These are phyloP conservation scores for Yamadazyma atmosphaerica DNA, from an alignment of 1,139 yeast species.

Conservation along the genomic window DNA sequence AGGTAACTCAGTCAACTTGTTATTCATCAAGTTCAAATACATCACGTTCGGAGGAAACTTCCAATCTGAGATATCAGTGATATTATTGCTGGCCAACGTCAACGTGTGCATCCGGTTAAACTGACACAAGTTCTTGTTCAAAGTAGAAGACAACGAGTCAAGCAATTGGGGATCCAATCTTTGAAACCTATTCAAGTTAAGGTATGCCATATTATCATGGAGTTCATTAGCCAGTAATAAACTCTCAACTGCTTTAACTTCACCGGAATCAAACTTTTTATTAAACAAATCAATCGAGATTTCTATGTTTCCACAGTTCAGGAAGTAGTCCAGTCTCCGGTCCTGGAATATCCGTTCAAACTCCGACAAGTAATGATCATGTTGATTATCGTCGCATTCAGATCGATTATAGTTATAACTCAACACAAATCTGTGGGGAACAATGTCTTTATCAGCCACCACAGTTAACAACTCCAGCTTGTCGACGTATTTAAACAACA, in stretches of 20 bases:
- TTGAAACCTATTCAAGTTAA: slow-evolving; percentile 17
- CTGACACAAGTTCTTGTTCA: slow-evolving; percentile 9
- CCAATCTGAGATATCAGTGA: slow-evolving; percentile 11
- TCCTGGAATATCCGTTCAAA: slow-evolving; percentile 6
- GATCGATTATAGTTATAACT: slow-evolving; percentile 14
- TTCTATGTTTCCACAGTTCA: slow-evolving; percentile 11
- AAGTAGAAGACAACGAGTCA: slow-evolving; percentile 5
- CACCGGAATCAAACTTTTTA: slow-evolving; percentile 11
- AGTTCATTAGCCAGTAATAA: slow-evolving; percentile 10
- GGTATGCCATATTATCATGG: slow-evolving; percentile 13
- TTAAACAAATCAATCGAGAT: slow-evolving; percentile 17
- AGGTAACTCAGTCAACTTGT: slow-evolving; percentile 15
- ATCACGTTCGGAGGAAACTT: slow-evolving; percentile 14
- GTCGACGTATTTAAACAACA: slow-evolving; percentile 15
- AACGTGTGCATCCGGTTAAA: slow-evolving; percentile 15
- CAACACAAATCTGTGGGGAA: slow-evolving; percentile 16
- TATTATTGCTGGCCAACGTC: slow-evolving; percentile 14
- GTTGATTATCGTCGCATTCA: slow-evolving; percentile 7
- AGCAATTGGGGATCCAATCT: slow-evolving; percentile 9
- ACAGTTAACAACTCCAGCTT: slow-evolving; percentile 4
- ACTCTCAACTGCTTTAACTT: slow-evolving; percentile 6
- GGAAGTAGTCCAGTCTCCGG: slow-evolving; percentile 7
- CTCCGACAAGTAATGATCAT: slow-evolving; percentile 9
- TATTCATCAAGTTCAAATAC: slow-evolving; percentile 16
- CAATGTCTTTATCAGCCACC: slow-evolving; percentile 4